Percentiles rank a stretch among this genome's conserved stretches.
Conservation (phyloP, 78 protist genomes). For the Planoprotostelium fungivorum region DNA sequence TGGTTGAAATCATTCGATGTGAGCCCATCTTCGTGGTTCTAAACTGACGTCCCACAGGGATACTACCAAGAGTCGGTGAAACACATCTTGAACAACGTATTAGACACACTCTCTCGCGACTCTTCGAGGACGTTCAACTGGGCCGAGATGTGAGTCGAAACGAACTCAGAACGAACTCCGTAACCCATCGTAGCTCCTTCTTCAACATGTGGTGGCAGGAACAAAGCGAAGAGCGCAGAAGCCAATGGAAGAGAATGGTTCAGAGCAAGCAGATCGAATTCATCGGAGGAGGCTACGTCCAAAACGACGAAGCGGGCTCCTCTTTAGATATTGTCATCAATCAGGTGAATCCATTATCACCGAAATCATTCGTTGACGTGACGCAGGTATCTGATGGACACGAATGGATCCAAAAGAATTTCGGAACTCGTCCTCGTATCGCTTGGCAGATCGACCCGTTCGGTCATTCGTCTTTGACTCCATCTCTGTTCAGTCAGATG, state of each 20-base stretch:
- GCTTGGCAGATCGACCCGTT: constrained; percentile 90
- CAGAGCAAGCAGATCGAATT: constrained; percentile 47
- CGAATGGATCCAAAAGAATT: constrained; percentile 28
- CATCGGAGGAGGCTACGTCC: constrained; percentile 75
- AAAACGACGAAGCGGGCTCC: constrained; percentile 78
- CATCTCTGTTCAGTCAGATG: constrained; percentile 15
- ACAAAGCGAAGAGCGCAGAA: background rate
- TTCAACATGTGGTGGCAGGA: constrained; percentile 57
- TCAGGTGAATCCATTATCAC: constrained; percentile 51
- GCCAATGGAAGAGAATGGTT: constrained; percentile 8
- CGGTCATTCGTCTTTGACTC: constrained; percentile 57
- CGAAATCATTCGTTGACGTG: background rate
- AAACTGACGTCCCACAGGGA: background rate
- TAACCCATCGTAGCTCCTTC: constrained; percentile 28
- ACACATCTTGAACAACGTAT: constrained; percentile 8
- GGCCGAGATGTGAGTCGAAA: constrained; percentile 40
- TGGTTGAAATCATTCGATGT: constrained; percentile 60
- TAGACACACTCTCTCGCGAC: background rate
- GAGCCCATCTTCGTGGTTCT: background rate
- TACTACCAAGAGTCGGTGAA: constrained; percentile 15
- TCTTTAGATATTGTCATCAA: constrained; percentile 29
- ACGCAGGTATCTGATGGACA: constrained; percentile 55
- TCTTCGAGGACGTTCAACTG: constrained; percentile 29
- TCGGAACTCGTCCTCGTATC: constrained; percentile 27
- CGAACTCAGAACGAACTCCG: background rate